These are phyloP conservation scores for Solanum habrochaites DNA, from an alignment of 257 asterid species.

Conservation along the genomic window DNA sequence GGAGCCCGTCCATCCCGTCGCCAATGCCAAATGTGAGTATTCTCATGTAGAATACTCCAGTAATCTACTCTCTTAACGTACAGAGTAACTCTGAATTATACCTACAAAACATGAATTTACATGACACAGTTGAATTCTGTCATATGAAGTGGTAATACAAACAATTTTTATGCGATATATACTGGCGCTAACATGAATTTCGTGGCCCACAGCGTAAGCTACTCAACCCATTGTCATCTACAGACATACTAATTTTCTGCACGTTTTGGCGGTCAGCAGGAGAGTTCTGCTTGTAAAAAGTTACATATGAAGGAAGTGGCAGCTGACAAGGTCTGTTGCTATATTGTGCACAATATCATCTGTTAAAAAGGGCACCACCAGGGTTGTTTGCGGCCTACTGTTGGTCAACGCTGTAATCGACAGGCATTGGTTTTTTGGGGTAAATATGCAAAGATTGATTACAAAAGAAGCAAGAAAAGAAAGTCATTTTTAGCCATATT, in stretches of 20 bases:
- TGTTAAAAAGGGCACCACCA: conserved; percentile 32
- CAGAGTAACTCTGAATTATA: conserved; percentile 28
- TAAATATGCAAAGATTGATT: not conserved
- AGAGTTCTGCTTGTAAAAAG: conserved; percentile 25
- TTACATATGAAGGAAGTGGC: conserved; percentile 27
- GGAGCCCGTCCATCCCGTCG: conserved; percentile 44
- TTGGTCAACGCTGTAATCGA: conserved; percentile 27
- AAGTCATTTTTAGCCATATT: not conserved
- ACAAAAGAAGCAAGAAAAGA: not conserved
- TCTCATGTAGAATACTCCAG: conserved; percentile 47
- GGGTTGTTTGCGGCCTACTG: conserved; percentile 31
- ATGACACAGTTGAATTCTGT: not conserved
- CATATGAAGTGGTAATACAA: no score
- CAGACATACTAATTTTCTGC: conserved; percentile 17
- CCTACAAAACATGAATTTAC: not conserved
- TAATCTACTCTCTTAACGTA: conserved; percentile 35
- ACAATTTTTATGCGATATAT: not conserved
- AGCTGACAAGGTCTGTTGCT: not conserved
- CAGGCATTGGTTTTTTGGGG: conserved; percentile 14
- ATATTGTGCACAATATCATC: conserved; percentile 24
- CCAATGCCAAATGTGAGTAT: conserved; percentile 64
- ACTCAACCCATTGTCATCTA: conserved; percentile 50
- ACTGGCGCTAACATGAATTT: conserved; percentile 47
- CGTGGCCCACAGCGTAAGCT: conserved; percentile 16
- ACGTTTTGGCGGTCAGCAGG: conserved; percentile 17